Evolutionary conservation across 1,139 yeast species (phyloP).

Genomic region (Saccharomyces hybrid): DNA sequence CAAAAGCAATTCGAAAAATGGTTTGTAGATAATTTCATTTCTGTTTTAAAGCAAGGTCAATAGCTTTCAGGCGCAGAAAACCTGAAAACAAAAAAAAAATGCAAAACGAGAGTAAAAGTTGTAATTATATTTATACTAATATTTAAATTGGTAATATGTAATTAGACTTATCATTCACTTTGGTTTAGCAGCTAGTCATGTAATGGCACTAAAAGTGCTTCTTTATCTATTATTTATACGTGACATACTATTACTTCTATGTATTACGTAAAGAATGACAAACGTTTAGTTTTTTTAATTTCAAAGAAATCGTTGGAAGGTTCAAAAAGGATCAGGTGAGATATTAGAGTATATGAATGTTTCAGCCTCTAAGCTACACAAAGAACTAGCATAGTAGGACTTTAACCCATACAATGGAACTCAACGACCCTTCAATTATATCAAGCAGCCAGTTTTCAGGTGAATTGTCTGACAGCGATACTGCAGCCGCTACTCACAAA

Average conservation of each 20-base stretch:
- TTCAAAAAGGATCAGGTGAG: conserved; percentile 1
- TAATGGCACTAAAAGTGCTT: not conserved
- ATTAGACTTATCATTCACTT: not conserved
- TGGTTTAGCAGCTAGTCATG: not conserved
- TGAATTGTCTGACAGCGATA: not conserved
- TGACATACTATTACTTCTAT: not conserved
- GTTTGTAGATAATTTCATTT: conserved; percentile 31
- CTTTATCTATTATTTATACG: not conserved
- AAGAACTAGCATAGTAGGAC: not conserved
- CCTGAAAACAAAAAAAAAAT: not conserved
- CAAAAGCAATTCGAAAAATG: conserved; percentile 59
- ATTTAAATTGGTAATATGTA: not conserved
- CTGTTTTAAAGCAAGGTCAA: not conserved
- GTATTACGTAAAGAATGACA: not conserved
- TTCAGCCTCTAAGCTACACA: not conserved
- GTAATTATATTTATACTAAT: not conserved
- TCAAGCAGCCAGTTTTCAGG: conserved; percentile 1
- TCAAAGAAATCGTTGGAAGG: not conserved
- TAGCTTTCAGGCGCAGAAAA: not conserved
- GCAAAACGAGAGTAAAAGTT: not conserved
- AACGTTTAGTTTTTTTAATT: not conserved
- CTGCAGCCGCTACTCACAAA: not conserved
- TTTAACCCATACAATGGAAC: conserved; percentile 1
- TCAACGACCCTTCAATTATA: conserved; percentile 6
- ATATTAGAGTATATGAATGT: not conserved